Evolutionary conservation across 2,329 filamentous ascomycete species (phyloP), one percentile per base, ranked within the genome.

Genomic region (Thermoascus crustaceus): DNA sequence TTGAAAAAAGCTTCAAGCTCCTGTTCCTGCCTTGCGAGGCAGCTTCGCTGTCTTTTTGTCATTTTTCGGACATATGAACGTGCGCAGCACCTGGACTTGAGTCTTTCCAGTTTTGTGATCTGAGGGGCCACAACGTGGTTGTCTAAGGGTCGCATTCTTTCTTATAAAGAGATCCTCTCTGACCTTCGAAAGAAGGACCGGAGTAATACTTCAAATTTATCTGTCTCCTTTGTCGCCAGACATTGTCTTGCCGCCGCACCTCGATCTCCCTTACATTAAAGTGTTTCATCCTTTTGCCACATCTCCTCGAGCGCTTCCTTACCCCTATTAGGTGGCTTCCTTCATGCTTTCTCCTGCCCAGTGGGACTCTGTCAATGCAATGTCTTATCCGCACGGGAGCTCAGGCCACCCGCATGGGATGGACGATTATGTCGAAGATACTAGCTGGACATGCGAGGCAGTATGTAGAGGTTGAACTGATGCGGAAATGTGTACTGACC

Each of bases 11-110:
- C 41, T 45, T 47, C 45, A 44, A 43, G 43, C 39, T 43, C 47
- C 44, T 50, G 47, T 38, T 40, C 51, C 51, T 57, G 51, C 54
- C 54, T 58, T 43, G 50, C 50, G 46, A 59, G 55, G 54, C 56
- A 53, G 41, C 50, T 40, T 46, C 41, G 35, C 43, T 35, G 34
- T 31, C 26, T 44, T 41, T 41, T 48, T 52, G 9, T 17, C 13
- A 9, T 13, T 29, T 29, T 29, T 45, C 40, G 37, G 43, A 45
- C 52, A 52, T 48, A 51, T 47, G 48, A 48, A 51, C 38, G 38
- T 39, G 35, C 40, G 35, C 35, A 22, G 25, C 11, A 17, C 27
- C 39, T 42, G 33, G 35, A 40, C 48, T 44, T 46, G 44, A 40
- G 37, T 40, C 49, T 42, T 40, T 44, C 46, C 26, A 32, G 32